phyloP scores from a whole-genome alignment of 1,139 yeast genomes.

The Geotrichum bryndzae region DNA sequence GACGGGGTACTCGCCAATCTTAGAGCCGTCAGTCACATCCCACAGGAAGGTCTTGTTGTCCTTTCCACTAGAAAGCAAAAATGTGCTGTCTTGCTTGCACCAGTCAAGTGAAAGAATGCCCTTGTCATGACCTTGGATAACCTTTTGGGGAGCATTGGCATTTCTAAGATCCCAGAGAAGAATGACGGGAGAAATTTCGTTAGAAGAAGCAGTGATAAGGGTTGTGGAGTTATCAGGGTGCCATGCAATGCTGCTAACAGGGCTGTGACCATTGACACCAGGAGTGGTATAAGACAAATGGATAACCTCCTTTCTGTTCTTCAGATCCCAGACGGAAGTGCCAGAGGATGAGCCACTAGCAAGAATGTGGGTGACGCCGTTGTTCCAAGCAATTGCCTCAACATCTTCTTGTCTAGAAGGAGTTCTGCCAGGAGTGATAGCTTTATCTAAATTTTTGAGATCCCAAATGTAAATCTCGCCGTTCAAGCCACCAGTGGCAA shows the following conservation, averaged over 20 bases:
- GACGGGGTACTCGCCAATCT: constrained; percentile 82
- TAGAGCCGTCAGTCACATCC: constrained; percentile 72
- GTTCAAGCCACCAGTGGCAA: constrained; percentile 81
- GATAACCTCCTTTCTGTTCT: constrained; percentile 78
- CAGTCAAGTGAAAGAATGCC: constrained; percentile 90
- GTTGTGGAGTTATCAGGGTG: constrained; percentile 80
- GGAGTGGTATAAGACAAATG: constrained; percentile 65
- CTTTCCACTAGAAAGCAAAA: constrained; percentile 82
- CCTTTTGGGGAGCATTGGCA: constrained; percentile 76
- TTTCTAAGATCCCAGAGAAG: constrained; percentile 93
- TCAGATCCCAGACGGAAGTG: constrained; percentile 91
- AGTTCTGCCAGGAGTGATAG: constrained; percentile 70
- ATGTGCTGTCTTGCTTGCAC: constrained; percentile 76
- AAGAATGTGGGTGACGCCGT: constrained; percentile 74
- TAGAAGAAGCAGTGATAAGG: constrained; percentile 80
- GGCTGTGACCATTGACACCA: constrained; percentile 55
- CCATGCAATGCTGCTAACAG: constrained; percentile 55
- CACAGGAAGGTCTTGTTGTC: constrained; percentile 84
- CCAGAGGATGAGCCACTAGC: constrained; percentile 85
- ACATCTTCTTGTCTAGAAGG: constrained; percentile 75
- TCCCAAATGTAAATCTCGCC: constrained; percentile 94
- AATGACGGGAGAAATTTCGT: constrained; percentile 74
- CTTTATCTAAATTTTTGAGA: constrained; percentile 51
- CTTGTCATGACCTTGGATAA: constrained; percentile 74
- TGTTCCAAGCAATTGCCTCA: constrained; percentile 84